Conservation (phyloP, 2,329 filamentous ascomycete genomes). For the Xylariaceae sp. region DNA sequence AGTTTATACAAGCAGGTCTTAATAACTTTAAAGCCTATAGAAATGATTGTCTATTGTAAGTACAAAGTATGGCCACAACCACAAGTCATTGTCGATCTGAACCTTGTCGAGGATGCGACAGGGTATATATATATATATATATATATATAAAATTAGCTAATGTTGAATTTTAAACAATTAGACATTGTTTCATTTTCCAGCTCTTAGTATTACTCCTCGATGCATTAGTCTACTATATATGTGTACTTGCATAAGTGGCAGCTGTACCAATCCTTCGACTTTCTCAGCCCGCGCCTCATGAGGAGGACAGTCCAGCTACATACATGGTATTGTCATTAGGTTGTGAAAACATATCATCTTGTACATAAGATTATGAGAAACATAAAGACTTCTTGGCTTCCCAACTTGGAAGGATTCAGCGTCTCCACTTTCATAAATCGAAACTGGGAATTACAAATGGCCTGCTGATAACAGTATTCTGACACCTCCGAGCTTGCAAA, state of each 20-base stretch:
- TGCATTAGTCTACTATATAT: neutral
- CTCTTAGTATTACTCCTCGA: neutral
- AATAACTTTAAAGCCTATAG: too few species aligned
- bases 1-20: too few species aligned
- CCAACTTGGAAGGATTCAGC: constrained; percentile 16
- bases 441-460: constrained; percentile 22
- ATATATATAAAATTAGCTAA: constrained; percentile 7
- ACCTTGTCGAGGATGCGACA: neutral
- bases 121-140: constrained; percentile 11
- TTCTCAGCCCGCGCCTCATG: too few species aligned
- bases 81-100: constrained; percentile 5
- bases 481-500: too few species aligned
- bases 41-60: too few species aligned
- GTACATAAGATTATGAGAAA: constrained; percentile 8
- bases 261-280: neutral
- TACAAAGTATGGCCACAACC: neutral
- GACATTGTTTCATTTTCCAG: constrained; percentile 11
- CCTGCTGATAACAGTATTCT: neutral
- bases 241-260: neutral
- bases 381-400: constrained; percentile 4
- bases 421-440: constrained; percentile 4
- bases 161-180: neutral
- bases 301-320: too few species aligned
- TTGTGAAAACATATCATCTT: too few species aligned
- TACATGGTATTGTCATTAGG: too few species aligned